Conservation (phyloP, 805 yeast genomes). For the Metschnikowia gruessii region DNA sequence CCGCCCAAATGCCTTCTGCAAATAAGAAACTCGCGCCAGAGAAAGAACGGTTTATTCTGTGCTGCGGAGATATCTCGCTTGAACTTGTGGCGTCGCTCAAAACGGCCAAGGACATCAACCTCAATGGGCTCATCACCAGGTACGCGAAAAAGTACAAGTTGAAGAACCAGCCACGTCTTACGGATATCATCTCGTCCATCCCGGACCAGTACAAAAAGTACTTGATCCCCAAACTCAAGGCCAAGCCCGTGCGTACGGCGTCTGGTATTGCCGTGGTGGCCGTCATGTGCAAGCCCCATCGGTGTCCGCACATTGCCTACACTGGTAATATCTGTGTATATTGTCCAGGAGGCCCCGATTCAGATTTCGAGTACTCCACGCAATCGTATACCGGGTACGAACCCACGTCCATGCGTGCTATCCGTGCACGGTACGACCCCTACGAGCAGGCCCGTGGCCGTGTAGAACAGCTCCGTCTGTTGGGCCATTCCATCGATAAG, state of each 20-base stretch:
- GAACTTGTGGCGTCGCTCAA: conserved; percentile 79
- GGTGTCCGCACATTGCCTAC: conserved; percentile 98
- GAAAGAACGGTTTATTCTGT: conserved; percentile 86
- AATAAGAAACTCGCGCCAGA: conserved; percentile 72
- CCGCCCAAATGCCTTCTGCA: conserved; percentile 31
- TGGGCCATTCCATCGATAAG: conserved; percentile 95
- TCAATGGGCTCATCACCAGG: conserved; percentile 84
- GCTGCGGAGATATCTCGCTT: conserved; percentile 88
- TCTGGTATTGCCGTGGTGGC: conserved; percentile 99
- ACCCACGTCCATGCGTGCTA: conserved; percentile 99
- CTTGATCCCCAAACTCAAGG: conserved; percentile 87
- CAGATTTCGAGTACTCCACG: conserved; percentile 96
- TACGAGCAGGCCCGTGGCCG: conserved; percentile 98
- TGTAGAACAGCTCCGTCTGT: conserved; percentile 88
- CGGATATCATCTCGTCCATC: conserved; percentile 91
- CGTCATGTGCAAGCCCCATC: conserved; percentile 98
- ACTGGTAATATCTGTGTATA: conserved; percentile 98
- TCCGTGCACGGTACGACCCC: conserved; percentile 96
- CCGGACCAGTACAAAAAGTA: conserved; percentile 95
- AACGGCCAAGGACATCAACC: conserved; percentile 72
- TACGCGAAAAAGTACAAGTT: conserved; percentile 88
- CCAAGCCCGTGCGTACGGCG: conserved; percentile 98
- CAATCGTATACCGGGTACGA: conserved; percentile 98
- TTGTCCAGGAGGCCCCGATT: conserved; percentile 99
- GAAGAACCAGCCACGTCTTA: conserved; percentile 87